phyloP scores from a whole-genome alignment of 345 rosid genomes.

The Corchorus capsularis region DNA sequence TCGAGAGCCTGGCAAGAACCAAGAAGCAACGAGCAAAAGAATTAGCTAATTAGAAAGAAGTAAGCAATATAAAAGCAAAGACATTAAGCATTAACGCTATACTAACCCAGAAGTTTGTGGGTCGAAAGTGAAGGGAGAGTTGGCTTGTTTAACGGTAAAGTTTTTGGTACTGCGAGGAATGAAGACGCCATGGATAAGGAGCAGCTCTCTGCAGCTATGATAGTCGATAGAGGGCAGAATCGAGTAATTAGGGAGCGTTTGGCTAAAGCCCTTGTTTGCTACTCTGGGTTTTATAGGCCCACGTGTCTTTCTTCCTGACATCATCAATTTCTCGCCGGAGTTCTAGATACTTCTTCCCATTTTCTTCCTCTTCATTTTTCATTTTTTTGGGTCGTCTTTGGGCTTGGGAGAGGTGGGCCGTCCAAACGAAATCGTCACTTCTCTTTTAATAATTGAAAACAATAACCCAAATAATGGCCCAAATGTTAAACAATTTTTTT shows the following conservation, averaged over 20 bases:
- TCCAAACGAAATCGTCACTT: neutral
- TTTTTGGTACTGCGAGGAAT: constrained; percentile 48
- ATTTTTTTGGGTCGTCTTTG: neutral
- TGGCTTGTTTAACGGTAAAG: constrained; percentile 40
- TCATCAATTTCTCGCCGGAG: neutral
- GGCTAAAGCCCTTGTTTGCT: neutral
- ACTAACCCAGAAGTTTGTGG: constrained; percentile 41
- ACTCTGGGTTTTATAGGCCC: neutral
- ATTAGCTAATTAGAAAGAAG: neutral
- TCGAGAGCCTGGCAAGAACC: constrained; percentile 37
- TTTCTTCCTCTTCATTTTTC: neutral
- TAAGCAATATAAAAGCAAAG: neutral
- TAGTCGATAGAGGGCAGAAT: neutral
- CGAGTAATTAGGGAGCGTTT: neutral
- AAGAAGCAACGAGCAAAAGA: neutral
- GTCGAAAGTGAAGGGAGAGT: constrained; percentile 30
- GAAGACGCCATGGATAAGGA: constrained; percentile 54
- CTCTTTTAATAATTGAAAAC: neutral
- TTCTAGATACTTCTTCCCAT: constrained; percentile 4
- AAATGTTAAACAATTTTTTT: no score
- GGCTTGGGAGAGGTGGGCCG: no score
- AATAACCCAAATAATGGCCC: no score
- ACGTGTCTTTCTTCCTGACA: neutral
- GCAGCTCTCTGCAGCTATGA: neutral
- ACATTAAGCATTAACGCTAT: neutral